Evolutionary conservation across 768 basidiomycete species (phyloP), one percentile per base, ranked within the genome.

Genomic region (Russula sp.): DNA sequence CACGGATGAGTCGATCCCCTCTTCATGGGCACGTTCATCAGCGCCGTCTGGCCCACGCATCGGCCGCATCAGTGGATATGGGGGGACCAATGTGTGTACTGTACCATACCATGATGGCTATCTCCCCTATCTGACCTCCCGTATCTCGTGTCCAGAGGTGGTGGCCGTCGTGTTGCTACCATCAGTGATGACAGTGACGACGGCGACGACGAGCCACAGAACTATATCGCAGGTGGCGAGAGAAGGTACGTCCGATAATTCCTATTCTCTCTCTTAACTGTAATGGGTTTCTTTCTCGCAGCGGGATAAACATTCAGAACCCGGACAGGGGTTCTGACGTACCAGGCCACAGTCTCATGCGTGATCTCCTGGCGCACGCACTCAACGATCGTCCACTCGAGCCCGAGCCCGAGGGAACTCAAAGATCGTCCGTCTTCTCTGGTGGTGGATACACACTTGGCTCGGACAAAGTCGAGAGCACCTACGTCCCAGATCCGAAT

Each of bases 171-270:
- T 6, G 64, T 75, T 32, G 72, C 71, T 4, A 71, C 72, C 10
- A 60, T 75, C 34, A 80, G 82, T 14, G 84, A 83, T 34, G 84
- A 84, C 1, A 80, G 79, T 11, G 78, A 78, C 3, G 80, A 81
- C 42, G 62, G 52, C 10, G 78, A 77, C 7, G 75, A 73, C 8
- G 79, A 80, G 48, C 76, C 75, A 5, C 78, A 79, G 40, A 80
- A 81, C 18, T 91, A 87, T 81, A 98, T 92, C 74, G 88, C 96
- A 3, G 96, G 96, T n/a, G 96, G 96, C 0, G 96, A 96, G 73
- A 79, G 91, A 71, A 94, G 93, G 94, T 91, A 39, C 37, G 72
- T 55, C 31, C 6, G 16, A 20, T 22, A 27, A 7, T 32, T 16
- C 4, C 18, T 55, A 11, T 10, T 22, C 31, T 55, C 31, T 66